Conservation (phyloP, 1,284 basidiomycete species). For the Melampsora americana region DNA sequence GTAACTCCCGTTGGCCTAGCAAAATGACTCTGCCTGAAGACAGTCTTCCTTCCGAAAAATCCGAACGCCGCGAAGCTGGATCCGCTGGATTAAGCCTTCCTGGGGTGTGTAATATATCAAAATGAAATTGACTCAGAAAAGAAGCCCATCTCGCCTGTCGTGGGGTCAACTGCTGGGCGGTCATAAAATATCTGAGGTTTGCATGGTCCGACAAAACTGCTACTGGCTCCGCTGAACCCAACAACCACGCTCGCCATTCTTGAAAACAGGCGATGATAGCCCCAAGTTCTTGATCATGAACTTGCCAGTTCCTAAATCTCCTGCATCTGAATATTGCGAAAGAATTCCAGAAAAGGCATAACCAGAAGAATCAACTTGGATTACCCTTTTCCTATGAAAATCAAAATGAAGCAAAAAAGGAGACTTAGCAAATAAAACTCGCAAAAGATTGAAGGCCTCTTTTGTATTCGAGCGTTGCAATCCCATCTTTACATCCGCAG, state of each 20-base stretch:
- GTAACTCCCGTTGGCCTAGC: too few species aligned
- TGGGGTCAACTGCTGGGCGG: not conserved
- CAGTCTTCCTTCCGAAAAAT: not conserved
- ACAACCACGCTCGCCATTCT: slow-evolving; percentile 19
- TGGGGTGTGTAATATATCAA: not conserved
- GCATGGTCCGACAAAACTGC: slow-evolving; percentile 18
- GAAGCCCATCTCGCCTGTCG: slow-evolving; percentile 2
- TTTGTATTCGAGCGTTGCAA: slow-evolving; percentile 48
- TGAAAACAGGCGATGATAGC: slow-evolving; percentile 9
- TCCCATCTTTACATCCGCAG: slow-evolving; percentile 49
- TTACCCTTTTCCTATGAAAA: not conserved
- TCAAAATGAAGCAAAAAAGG: slow-evolving; percentile 8
- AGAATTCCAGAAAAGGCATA: slow-evolving; percentile 2
- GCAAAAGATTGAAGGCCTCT: slow-evolving; percentile 52
- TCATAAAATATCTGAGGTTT: slow-evolving; percentile 18
- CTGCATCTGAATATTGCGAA: not conserved
- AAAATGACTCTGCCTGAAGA: too few species aligned
- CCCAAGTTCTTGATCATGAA: slow-evolving; percentile 9
- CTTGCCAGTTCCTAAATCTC: not conserved
- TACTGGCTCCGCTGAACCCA: slow-evolving; percentile 1
- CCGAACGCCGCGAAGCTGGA: not conserved
- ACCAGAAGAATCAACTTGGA: not conserved
- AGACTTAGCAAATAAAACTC: slow-evolving; percentile 46
- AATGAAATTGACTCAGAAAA: not conserved
- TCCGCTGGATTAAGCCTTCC: slow-evolving; percentile 5